Evolutionary conservation across 2,329 filamentous ascomycete species (phyloP).

Genomic region (Chlorencoelia australis): DNA sequence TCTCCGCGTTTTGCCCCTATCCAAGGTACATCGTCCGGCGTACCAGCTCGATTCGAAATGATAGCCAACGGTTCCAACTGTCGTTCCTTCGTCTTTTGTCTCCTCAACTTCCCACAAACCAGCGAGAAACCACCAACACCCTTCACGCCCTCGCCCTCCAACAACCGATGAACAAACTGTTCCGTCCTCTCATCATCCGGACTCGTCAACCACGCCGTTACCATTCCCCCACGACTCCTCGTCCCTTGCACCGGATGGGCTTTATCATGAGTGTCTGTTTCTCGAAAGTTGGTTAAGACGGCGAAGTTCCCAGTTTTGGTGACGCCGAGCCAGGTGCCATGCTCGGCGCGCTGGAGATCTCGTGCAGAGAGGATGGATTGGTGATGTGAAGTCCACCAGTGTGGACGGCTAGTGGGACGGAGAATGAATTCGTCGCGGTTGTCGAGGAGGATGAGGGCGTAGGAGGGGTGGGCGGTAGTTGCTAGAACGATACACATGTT

Average conservation of each 20-base stretch:
- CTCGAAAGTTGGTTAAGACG: slow-evolving; percentile 57
- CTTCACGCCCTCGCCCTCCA: slow-evolving; percentile 42
- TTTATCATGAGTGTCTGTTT: slow-evolving; percentile 39
- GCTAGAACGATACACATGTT: slow-evolving; percentile 70
- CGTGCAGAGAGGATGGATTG: slow-evolving; percentile 44
- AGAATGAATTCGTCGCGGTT: slow-evolving; percentile 69
- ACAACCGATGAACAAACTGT: slow-evolving; percentile 41
- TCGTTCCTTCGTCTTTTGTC: slow-evolving; percentile 15
- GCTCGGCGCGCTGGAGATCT: slow-evolving; percentile 50
- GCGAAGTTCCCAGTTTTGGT: slow-evolving; percentile 50
- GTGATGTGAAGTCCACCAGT: slow-evolving; percentile 43
- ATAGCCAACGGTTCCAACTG: slow-evolving; percentile 44
- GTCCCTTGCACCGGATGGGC: slow-evolving; percentile 42
- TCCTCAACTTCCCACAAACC: slow-evolving; percentile 50
- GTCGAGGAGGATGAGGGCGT: slow-evolving; percentile 65
- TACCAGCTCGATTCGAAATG: slow-evolving; percentile 49
- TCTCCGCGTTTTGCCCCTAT: slow-evolving; percentile 41
- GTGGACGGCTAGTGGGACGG: slow-evolving; percentile 50
- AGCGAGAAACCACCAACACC: slow-evolving; percentile 58
- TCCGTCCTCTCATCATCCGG: slow-evolving; percentile 37
- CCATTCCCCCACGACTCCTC: slow-evolving; percentile 53
- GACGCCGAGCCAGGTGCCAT: slow-evolving; percentile 58
- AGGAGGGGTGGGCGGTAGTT: slow-evolving; percentile 65
- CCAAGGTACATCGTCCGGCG: slow-evolving; percentile 45
- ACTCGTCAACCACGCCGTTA: slow-evolving; percentile 50